These are phyloP conservation scores for Fusarium lateritium DNA, from an alignment of 2,329 filamentous ascomycete genomes.

Conservation along the genomic window DNA sequence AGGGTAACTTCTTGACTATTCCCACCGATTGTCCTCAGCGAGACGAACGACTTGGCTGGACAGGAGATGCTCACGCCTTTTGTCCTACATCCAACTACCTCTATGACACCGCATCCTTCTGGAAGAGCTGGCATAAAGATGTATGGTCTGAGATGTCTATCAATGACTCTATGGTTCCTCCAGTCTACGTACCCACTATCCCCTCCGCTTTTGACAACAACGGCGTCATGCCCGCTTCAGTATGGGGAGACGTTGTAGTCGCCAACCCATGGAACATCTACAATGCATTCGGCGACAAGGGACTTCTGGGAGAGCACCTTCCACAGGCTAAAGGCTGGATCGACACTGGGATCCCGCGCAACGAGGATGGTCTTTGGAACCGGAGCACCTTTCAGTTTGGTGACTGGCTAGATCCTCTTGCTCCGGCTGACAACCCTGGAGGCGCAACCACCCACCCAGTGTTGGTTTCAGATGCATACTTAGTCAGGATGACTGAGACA, in stretches of 20 bases:
- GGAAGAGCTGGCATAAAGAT: slow-evolving; percentile 39
- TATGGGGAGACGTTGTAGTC: slow-evolving; percentile 36
- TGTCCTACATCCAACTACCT: slow-evolving; percentile 66
- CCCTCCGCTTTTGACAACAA: neutral
- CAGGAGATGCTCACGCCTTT: slow-evolving; percentile 64
- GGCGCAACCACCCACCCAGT: slow-evolving; percentile 55
- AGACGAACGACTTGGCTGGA: slow-evolving; percentile 69
- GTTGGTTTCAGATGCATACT: slow-evolving; percentile 63
- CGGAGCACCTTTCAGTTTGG: slow-evolving; percentile 53
- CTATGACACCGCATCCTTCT: slow-evolving; percentile 66
- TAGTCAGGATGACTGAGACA: slow-evolving; percentile 58
- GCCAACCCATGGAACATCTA: slow-evolving; percentile 36
- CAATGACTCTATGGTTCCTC: slow-evolving; percentile 18
- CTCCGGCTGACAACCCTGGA: slow-evolving; percentile 56
- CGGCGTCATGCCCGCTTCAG: neutral
- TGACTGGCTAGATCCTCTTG: slow-evolving; percentile 64
- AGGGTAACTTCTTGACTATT: slow-evolving; percentile 70
- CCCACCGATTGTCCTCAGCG: slow-evolving; percentile 72
- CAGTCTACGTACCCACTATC: slow-evolving; percentile 11
- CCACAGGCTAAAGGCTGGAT: slow-evolving; percentile 43
- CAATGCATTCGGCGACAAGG: slow-evolving; percentile 12
- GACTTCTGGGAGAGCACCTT: slow-evolving; percentile 1
- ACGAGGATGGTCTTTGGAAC: slow-evolving; percentile 51
- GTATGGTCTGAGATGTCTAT: slow-evolving; percentile 37
- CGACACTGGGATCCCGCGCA: neutral